Conservation (phyloP, 441 rosid species). For the Populus hybrid region DNA sequence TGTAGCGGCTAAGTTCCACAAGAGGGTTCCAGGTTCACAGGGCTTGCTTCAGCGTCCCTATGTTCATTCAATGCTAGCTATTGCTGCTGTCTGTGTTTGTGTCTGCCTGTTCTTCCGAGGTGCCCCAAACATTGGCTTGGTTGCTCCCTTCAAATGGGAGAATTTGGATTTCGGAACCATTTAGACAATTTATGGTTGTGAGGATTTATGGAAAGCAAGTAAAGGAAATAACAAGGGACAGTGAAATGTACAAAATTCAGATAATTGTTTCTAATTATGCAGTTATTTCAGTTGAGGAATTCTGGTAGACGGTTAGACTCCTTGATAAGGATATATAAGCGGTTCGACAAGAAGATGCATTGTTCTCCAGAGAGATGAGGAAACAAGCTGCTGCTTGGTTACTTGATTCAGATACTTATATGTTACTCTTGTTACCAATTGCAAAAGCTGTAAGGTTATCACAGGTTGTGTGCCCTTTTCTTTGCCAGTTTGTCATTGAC, state of each 20-base stretch:
- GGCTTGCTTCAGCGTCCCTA: conserved; percentile 81
- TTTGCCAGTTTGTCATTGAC: background rate
- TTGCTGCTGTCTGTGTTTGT: conserved; percentile 93
- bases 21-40: conserved; percentile 46
- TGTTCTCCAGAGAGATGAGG: background rate
- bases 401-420: background rate
- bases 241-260: background rate
- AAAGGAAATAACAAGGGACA: background rate
- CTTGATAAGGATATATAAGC: background rate
- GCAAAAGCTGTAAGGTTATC: background rate
- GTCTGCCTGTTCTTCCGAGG: conserved; percentile 85
- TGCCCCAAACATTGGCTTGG: conserved; percentile 52
- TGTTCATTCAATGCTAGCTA: conserved; percentile 81
- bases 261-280: conserved; percentile 1
- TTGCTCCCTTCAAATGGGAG: conserved; percentile 75
- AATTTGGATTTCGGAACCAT: conserved; percentile 66
- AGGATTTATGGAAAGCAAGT: background rate
- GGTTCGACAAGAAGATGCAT: background rate
- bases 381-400: background rate
- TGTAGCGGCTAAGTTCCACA: conserved; percentile 45
- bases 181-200: conserved; percentile 20
- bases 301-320: background rate
- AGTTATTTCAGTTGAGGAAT: background rate
- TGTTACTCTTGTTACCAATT: background rate
- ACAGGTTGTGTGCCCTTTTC: background rate